phyloP scores from a whole-genome alignment of 352 stramenopile genomes.

The Aphanomyces astaci region DNA sequence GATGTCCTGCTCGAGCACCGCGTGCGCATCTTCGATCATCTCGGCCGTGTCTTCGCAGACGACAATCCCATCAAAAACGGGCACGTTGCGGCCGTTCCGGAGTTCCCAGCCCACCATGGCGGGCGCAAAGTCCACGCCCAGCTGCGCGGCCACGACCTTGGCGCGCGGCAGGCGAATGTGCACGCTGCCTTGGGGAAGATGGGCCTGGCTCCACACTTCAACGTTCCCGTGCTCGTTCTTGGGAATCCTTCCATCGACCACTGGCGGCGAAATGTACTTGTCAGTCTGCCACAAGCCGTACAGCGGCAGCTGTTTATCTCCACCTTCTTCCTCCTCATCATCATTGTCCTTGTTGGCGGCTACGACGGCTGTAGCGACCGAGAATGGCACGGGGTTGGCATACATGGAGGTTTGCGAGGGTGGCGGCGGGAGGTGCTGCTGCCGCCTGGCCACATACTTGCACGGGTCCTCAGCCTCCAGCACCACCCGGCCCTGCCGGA shows the following conservation, averaged over 20 bases:
- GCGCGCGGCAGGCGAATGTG: constrained; percentile 62
- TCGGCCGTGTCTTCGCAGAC: constrained; percentile 37
- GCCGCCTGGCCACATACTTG: constrained; percentile 30
- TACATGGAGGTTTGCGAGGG: not conserved
- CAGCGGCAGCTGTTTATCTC: constrained; percentile 27
- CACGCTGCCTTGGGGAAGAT: constrained; percentile 47
- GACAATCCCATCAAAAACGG: constrained; percentile 68
- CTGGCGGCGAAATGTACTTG: constrained; percentile 35
- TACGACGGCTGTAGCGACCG: not conserved
- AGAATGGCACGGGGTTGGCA: not conserved
- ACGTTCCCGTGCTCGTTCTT: constrained; percentile 86
- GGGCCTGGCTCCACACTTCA: constrained; percentile 70
- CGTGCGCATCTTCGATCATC: constrained; percentile 61
- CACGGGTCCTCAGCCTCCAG: constrained; percentile 43
- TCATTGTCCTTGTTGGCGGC: not conserved
- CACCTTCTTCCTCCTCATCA: not conserved
- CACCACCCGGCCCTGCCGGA: constrained; percentile 53
- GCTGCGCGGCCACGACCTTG: constrained; percentile 45
- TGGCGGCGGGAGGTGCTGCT: not conserved
- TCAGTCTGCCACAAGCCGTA: constrained; percentile 78
- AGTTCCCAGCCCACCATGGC: constrained; percentile 75
- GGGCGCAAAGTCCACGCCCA: constrained; percentile 74
- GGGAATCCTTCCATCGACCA: constrained; percentile 58
- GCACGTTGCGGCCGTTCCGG: constrained; percentile 48
- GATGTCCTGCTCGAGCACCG: constrained; percentile 44